These are phyloP conservation scores for Chytriomyces sp. DNA, from an alignment of 192 early-diverging fungal genomes.

Conservation along the genomic window DNA sequence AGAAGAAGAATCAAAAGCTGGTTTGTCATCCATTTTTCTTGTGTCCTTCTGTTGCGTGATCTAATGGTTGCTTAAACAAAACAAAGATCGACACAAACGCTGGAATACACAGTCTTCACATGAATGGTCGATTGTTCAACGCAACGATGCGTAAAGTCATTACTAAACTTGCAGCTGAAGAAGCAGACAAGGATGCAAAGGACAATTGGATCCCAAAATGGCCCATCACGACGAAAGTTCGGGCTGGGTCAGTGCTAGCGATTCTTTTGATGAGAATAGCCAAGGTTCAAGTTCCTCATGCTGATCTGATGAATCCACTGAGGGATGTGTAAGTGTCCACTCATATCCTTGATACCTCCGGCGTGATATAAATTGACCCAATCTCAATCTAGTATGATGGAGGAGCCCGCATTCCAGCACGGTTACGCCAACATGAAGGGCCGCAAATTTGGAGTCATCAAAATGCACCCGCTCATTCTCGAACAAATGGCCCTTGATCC, in stretches of 20 bases:
- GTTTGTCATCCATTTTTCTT: slow-evolving; percentile 43
- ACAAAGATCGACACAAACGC: slow-evolving; percentile 19
- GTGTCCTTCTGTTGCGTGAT: not conserved
- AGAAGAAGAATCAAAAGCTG: slow-evolving; percentile 66
- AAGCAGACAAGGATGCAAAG: slow-evolving; percentile 42
- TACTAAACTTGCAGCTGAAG: slow-evolving; percentile 60
- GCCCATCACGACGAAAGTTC: slow-evolving; percentile 61
- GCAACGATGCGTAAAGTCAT: slow-evolving; percentile 76
- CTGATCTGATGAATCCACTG: slow-evolving; percentile 60
- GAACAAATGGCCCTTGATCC: slow-evolving; percentile 70
- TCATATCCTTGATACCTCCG: not conserved
- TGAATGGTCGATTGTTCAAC: slow-evolving; percentile 80
- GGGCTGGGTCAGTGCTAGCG: slow-evolving; percentile 61
- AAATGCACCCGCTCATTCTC: slow-evolving; percentile 67
- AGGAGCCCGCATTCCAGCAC: slow-evolving; percentile 84
- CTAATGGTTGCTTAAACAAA: not conserved
- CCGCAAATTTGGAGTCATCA: slow-evolving; percentile 74
- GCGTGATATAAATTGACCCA: slow-evolving; percentile 21
- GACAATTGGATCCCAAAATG: slow-evolving; percentile 72
- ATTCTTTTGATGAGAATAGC: slow-evolving; percentile 52
- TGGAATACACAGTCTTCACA: slow-evolving; percentile 73
- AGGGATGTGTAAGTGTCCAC: slow-evolving; percentile 33
- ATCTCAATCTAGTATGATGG: slow-evolving; percentile 26
- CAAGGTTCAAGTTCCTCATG: slow-evolving; percentile 66
- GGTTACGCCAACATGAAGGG: slow-evolving; percentile 53